phyloP scores from a whole-genome alignment of 1,284 basidiomycete species.

The Pascua sp. region DNA sequence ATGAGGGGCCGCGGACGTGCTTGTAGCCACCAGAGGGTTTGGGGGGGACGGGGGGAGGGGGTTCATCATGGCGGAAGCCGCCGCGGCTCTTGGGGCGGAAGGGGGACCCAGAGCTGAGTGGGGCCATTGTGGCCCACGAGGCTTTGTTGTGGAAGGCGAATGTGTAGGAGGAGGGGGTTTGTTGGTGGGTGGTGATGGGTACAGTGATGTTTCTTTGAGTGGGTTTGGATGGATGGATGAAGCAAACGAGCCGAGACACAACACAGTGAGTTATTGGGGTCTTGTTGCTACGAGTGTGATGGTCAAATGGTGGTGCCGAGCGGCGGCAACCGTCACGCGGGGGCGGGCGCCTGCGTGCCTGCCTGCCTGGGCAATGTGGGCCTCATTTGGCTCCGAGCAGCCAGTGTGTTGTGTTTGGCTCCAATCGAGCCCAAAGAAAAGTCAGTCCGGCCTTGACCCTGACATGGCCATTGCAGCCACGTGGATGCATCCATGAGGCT shows the following conservation, averaged over 20 bases:
- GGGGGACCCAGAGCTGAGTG: slow-evolving; percentile 14
- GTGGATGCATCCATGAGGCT: too few relatives aligned
- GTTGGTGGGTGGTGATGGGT: slow-evolving; percentile 1
- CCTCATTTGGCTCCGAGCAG: background rate
- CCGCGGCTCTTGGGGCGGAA: slow-evolving; percentile 16
- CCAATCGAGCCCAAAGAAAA: background rate
- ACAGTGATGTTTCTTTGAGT: background rate
- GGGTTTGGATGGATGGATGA: background rate
- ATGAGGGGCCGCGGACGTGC: slow-evolving; percentile 15
- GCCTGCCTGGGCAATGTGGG: too few relatives aligned
- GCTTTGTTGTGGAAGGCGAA: background rate
- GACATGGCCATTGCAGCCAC: too few relatives aligned
- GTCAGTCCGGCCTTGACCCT: slow-evolving; percentile 1
- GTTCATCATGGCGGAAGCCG: slow-evolving; percentile 1
- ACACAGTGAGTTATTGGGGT: background rate
- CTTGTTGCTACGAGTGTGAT: too few relatives aligned
- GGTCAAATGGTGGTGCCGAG: too few relatives aligned
- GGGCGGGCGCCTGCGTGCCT: too few relatives aligned
- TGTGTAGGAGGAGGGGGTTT: background rate
- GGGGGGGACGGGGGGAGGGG: slow-evolving; percentile 11
- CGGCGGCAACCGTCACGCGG: too few relatives aligned
- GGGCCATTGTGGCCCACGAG: slow-evolving; percentile 9
- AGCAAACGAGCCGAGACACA: background rate
- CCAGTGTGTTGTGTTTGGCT: background rate
- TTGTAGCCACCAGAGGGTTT: background rate